A percentile compares a stretch with the other conserved stretches of the same genome.
Conservation (phyloP, 192 early-diverging fungal species). For the Umbelopsis vinacea region DNA sequence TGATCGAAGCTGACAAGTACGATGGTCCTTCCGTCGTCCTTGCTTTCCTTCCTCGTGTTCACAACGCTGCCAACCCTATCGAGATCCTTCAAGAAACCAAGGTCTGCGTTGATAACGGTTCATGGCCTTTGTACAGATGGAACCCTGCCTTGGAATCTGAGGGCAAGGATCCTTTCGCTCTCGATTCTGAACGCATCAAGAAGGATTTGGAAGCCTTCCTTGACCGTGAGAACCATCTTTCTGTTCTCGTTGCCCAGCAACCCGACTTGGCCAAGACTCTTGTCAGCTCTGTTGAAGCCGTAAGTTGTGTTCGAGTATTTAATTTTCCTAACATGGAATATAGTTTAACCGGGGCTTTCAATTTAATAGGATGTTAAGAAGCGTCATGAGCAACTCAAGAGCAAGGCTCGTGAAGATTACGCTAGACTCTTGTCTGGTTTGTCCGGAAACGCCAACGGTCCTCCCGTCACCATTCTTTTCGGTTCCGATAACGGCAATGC, state of each 20-base stretch:
- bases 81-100: conserved; percentile 88
- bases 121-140: conserved; percentile 97
- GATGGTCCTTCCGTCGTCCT: conserved; percentile 89
- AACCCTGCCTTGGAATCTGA: conserved; percentile 69
- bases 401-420: conserved; percentile 69
- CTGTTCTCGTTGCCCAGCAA: conserved; percentile 70
- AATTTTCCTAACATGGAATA: not conserved
- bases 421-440: conserved; percentile 73
- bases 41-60: conserved; percentile 78
- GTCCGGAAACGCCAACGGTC: conserved; percentile 55
- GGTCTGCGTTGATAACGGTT: conserved; percentile 84
- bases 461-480: conserved; percentile 84
- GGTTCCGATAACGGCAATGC: conserved; percentile 93
- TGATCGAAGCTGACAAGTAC: conserved; percentile 90
- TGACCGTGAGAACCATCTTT: conserved; percentile 82
- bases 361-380: conserved; percentile 53
- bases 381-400: conserved; percentile 66
- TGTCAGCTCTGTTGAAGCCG: conserved; percentile 67
- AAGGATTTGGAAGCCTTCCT: conserved; percentile 81
- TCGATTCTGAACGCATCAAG: conserved; percentile 82
- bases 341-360: too few relatives aligned
- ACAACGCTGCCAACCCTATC: conserved; percentile 62
- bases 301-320: conserved; percentile 32
- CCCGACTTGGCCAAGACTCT: conserved; percentile 62
- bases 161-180: conserved; percentile 65